Evolutionary conservation across 2,329 filamentous ascomycete species (phyloP).

Genomic region (Verticillium tricorpus): DNA sequence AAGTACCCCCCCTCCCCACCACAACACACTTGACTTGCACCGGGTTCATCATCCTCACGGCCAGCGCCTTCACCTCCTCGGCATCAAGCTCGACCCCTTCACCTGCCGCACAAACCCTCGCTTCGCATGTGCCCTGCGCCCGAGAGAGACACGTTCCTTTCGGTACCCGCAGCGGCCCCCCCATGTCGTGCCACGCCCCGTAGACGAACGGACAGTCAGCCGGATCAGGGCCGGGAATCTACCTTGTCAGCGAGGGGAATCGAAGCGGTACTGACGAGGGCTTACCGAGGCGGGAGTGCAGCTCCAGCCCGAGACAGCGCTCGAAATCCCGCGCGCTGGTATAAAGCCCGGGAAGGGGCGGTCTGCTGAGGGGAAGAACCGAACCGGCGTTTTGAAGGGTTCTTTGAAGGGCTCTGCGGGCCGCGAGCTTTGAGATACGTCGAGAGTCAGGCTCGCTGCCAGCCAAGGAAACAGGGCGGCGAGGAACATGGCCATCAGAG

Average conservation of each 20-base stretch:
- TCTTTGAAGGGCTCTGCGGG: not conserved
- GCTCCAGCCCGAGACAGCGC: not conserved
- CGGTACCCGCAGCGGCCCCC: not conserved
- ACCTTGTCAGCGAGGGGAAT: not conserved
- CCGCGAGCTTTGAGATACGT: not conserved
- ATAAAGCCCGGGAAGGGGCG: not conserved
- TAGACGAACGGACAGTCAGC: not conserved
- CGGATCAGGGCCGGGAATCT: not conserved
- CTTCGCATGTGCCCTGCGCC: not conserved
- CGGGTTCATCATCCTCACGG: slow-evolving; percentile 7
- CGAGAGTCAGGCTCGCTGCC: not conserved
- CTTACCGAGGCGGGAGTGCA: not conserved
- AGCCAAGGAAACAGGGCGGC: not conserved
- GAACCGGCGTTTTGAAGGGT: not conserved
- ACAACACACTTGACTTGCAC: slow-evolving; percentile 6
- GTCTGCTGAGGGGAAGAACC: not conserved
- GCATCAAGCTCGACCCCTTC: not conserved
- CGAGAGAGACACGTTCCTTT: not conserved
- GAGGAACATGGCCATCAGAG: not conserved
- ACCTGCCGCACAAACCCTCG: slow-evolving; percentile 2
- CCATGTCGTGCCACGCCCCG: not conserved
- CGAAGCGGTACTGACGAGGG: not conserved
- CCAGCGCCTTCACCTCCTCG: not conserved
- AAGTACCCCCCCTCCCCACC: slow-evolving; percentile 4
- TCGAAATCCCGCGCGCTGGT: not conserved